These are phyloP conservation scores for Limtongia smithiae DNA, from an alignment of 805 yeast genomes.

Conservation along the genomic window DNA sequence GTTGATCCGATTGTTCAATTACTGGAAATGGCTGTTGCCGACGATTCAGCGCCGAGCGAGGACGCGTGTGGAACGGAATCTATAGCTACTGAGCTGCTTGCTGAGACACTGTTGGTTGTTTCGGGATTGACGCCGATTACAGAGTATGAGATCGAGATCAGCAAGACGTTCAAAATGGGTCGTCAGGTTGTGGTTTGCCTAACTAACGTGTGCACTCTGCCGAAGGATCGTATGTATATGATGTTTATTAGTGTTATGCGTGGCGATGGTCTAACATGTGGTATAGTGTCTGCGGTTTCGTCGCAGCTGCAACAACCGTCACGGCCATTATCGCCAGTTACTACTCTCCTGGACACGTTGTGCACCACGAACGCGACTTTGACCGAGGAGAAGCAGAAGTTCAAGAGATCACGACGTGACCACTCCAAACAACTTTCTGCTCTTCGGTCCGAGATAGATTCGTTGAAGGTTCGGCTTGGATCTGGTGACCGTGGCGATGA, in stretches of 20 bases:
- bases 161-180: slow-evolving; percentile 36
- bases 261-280: neutral
- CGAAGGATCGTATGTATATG: slow-evolving; percentile 17
- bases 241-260: neutral
- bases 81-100: slow-evolving; percentile 18
- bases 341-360: slow-evolving; percentile 62
- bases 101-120: slow-evolving; percentile 53
- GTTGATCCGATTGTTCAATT: slow-evolving; percentile 13
- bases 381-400: slow-evolving; percentile 52
- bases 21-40: slow-evolving; percentile 17
- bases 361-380: slow-evolving; percentile 60
- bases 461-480: slow-evolving; percentile 46
- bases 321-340: slow-evolving; percentile 52
- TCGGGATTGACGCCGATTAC: slow-evolving; percentile 63
- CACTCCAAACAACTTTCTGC: slow-evolving; percentile 51
- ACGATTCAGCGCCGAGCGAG: slow-evolving; percentile 1
- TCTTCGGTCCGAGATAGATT: slow-evolving; percentile 56
- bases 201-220: slow-evolving; percentile 25
- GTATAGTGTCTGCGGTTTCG: slow-evolving; percentile 10
- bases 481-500: slow-evolving; percentile 55
- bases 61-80: neutral
- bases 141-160: slow-evolving; percentile 56
- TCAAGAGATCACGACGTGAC: slow-evolving; percentile 58
- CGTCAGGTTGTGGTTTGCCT: slow-evolving; percentile 21
- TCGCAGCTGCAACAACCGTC: slow-evolving; percentile 28